Evolutionary conservation across 2,329 filamentous ascomycete species (phyloP).

Genomic region (Ramularia endophylla): DNA sequence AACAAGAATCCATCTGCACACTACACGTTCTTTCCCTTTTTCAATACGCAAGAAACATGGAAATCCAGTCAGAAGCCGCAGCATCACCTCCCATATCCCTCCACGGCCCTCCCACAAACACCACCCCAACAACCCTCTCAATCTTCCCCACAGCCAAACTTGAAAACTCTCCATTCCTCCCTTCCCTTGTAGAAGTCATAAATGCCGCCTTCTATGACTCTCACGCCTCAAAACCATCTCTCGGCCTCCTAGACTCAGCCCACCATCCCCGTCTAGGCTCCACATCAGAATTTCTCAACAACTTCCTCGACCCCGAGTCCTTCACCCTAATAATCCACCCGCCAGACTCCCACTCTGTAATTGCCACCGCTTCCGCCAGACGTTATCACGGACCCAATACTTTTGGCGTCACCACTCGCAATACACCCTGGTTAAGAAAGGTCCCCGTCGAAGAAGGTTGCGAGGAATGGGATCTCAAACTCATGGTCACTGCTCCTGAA

Average conservation of each 20-base stretch:
- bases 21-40: too few species aligned
- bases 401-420: background rate
- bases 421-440: constrained; percentile 9
- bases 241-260: constrained; percentile 2
- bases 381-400: constrained; percentile 8
- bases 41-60: too few species aligned
- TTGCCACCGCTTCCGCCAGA: constrained; percentile 13
- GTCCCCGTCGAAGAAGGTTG: constrained; percentile 4
- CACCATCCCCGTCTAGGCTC: constrained; percentile 9
- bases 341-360: constrained; percentile 2
- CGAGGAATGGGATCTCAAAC: constrained; percentile 16
- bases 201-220: constrained; percentile 10
- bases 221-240: constrained; percentile 8
- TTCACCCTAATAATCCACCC: constrained; percentile 11
- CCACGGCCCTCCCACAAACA: constrained; percentile 4
- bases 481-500: constrained; percentile 9
- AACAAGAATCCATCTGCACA: too few species aligned
- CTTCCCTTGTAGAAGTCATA: constrained; percentile 9
- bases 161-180: constrained; percentile 6
- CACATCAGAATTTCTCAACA: constrained; percentile 8
- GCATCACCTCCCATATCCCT: background rate
- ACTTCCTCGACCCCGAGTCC: constrained; percentile 7
- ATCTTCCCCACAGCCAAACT: constrained; percentile 10
- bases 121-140: constrained; percentile 3
- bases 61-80: too few species aligned